A percentile compares a stretch with the other conserved stretches of the same genome.
Evolutionary conservation across 352 stramenopile genomes (phyloP).

Genomic region (Globisporangium camurandrum): DNA sequence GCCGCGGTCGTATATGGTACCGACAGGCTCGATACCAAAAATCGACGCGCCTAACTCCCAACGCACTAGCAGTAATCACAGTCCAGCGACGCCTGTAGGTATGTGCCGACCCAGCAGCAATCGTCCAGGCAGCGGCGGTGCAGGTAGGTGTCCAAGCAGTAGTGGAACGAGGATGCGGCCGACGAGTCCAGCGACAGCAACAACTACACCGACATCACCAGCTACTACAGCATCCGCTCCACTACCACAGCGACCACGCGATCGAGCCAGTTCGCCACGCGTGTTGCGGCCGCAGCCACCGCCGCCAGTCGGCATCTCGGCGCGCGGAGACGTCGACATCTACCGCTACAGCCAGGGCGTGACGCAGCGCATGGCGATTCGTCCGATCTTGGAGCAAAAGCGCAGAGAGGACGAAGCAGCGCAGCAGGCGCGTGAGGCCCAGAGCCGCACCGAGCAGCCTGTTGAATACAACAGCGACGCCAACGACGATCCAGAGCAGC

Average conservation of each 20-base stretch:
- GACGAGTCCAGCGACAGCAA: not conserved
- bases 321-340: conserved; percentile 45
- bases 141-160: not conserved
- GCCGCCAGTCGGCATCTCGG: conserved; percentile 27
- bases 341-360: conserved; percentile 49
- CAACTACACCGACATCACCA: not conserved
- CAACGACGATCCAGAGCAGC: not conserved
- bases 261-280: conserved; percentile 19
- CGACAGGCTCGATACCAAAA: conserved; percentile 7
- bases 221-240: not conserved
- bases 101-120: too few relatives aligned
- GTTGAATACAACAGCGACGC: conserved; percentile 2
- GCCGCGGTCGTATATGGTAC: conserved; percentile 23
- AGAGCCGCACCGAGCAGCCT: conserved; percentile 15
- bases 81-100: too few relatives aligned
- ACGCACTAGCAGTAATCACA: not conserved
- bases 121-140: not conserved
- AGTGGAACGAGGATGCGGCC: not conserved
- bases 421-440: conserved; percentile 16
- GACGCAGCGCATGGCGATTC: conserved; percentile 58
- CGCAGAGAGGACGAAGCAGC: conserved; percentile 30
- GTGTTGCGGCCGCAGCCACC: conserved; percentile 27
- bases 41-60: conserved; percentile 6
- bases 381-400: conserved; percentile 58
- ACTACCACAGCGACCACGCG: conserved; percentile 9